Evolutionary conservation across 306 rosid species (phyloP).

Genomic region (Abrus precatorius): DNA sequence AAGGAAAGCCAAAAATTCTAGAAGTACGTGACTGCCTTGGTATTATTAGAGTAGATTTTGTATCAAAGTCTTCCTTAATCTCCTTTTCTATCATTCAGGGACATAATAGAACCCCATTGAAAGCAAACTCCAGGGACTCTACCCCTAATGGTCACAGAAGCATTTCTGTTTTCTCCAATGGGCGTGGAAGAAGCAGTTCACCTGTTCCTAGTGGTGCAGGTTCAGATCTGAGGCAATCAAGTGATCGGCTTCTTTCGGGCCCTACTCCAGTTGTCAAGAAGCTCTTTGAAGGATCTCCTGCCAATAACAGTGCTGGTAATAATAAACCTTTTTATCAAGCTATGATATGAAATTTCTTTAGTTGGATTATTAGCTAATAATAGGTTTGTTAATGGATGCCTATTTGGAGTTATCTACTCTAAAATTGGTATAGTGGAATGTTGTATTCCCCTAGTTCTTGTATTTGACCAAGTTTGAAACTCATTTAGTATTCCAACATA

Average conservation of each 20-base stretch:
- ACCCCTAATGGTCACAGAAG: slow-evolving; percentile 75
- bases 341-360: slow-evolving; percentile 24
- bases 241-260: slow-evolving; percentile 46
- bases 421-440: slow-evolving; percentile 15
- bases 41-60: slow-evolving; percentile 1
- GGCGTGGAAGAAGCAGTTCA: slow-evolving; percentile 74
- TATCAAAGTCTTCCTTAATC: slow-evolving; percentile 30
- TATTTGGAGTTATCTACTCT: slow-evolving; percentile 25
- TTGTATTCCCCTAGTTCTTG: background rate
- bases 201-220: slow-evolving; percentile 64
- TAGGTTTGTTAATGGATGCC: background rate
- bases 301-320: slow-evolving; percentile 61
- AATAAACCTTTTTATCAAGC: slow-evolving; percentile 36
- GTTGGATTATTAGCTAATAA: slow-evolving; percentile 9
- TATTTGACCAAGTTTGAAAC: slow-evolving; percentile 4
- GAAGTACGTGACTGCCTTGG: slow-evolving; percentile 66
- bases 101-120: slow-evolving; percentile 67
- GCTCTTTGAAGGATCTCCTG: slow-evolving; percentile 73
- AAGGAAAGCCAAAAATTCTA: slow-evolving; percentile 62
- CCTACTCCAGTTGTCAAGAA: slow-evolving; percentile 55
- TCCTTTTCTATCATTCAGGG: slow-evolving; percentile 59
- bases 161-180: slow-evolving; percentile 62
- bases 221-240: slow-evolving; percentile 58
- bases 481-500: background rate
- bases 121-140: slow-evolving; percentile 63